phyloP scores from a whole-genome alignment of 768 basidiomycete species.

The Inosperma sp. region DNA sequence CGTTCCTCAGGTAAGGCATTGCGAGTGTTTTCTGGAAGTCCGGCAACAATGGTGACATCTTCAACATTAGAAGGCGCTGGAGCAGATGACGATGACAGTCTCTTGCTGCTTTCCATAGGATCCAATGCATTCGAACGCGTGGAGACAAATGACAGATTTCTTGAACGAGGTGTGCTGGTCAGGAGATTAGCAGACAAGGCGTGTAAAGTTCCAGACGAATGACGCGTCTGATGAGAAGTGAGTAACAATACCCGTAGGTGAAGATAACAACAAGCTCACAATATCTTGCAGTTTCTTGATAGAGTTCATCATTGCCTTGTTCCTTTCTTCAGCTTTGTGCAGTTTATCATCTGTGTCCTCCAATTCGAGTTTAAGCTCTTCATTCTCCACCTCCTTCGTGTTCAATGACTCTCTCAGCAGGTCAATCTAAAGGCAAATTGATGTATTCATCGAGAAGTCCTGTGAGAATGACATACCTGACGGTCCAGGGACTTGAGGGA shows the following conservation, averaged over 20 bases:
- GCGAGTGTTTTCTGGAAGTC: neutral
- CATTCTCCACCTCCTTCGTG: conserved; percentile 21
- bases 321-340: conserved; percentile 27
- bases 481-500: neutral
- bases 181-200: conserved; percentile 9
- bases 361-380: conserved; percentile 21
- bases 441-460: neutral
- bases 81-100: conserved; percentile 1
- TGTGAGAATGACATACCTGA: neutral
- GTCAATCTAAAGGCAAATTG: conserved; percentile 18
- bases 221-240: conserved; percentile 18
- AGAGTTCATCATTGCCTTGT: conserved; percentile 24
- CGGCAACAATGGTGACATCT: conserved; percentile 9
- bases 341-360: conserved; percentile 22
- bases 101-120: conserved; percentile 2
- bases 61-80: neutral
- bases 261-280: conserved; percentile 13
- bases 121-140: conserved; percentile 8
- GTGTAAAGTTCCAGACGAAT: conserved; percentile 14
- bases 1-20: conserved; percentile 13
- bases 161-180: conserved; percentile 15
- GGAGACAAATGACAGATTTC: conserved; percentile 13
- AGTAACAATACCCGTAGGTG: neutral
- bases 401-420: conserved; percentile 17
- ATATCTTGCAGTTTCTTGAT: conserved; percentile 28